Evolutionary conservation across 495 filamentous ascomycete genomes (phyloP).

Genomic region (Chaetomium fimeti): DNA sequence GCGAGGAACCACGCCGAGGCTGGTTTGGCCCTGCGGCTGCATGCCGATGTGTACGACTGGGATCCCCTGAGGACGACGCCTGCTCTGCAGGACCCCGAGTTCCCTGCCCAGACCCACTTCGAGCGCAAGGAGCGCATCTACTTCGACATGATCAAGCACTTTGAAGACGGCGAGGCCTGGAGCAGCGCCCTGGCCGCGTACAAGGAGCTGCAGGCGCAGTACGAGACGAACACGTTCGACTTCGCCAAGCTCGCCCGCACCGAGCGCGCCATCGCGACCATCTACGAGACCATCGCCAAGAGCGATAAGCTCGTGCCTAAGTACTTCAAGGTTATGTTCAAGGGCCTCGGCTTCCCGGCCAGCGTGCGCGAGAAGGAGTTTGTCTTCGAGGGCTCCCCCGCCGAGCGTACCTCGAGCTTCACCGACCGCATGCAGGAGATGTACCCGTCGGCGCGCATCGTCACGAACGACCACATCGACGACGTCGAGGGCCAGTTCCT

Average conservation of each 20-base stretch:
- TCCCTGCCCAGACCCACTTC: conserved; percentile 83
- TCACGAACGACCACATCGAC: conserved; percentile 66
- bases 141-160: conserved; percentile 90
- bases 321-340: conserved; percentile 91
- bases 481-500: conserved; percentile 90
- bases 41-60: conserved; percentile 93
- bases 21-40: conserved; percentile 82
- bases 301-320: conserved; percentile 72
- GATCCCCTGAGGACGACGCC: conserved; percentile 67
- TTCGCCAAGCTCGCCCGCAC: conserved; percentile 86
- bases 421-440: conserved; percentile 90
- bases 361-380: conserved; percentile 86
- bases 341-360: conserved; percentile 83
- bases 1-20: conserved; percentile 84
- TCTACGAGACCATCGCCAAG: conserved; percentile 83
- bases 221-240: conserved; percentile 85
- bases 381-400: conserved; percentile 78
- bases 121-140: conserved; percentile 91
- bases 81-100: conserved; percentile 66
- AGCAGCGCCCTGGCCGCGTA: conserved; percentile 86
- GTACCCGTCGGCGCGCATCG: conserved; percentile 82
- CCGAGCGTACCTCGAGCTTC: conserved; percentile 75
- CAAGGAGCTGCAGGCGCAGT: conserved; percentile 83
- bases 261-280: conserved; percentile 87
- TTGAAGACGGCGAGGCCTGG: conserved; percentile 92